A percentile compares a stretch with the other conserved stretches of the same genome.
Conservation (phyloP, 495 filamentous ascomycete genomes). For the Penicillium dipodomyicola region DNA sequence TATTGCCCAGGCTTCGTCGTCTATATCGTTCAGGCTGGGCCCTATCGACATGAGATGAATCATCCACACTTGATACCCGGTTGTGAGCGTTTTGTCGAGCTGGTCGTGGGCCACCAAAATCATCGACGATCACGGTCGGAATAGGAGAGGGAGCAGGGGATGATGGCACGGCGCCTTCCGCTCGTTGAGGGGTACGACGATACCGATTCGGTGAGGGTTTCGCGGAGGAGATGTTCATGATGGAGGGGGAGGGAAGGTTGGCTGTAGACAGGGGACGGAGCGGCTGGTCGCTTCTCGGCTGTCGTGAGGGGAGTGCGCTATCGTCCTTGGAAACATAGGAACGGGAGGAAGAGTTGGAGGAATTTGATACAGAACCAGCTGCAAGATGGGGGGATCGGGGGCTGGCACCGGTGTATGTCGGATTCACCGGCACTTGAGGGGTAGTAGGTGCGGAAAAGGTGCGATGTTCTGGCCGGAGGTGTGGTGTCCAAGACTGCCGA, state of each 20-base stretch:
- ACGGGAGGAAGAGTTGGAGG: slow-evolving; percentile 44
- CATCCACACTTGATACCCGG: slow-evolving; percentile 54
- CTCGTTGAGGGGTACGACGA: slow-evolving; percentile 54
- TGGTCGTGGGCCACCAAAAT: slow-evolving; percentile 18
- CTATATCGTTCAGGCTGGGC: slow-evolving; percentile 65
- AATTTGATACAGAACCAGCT: slow-evolving; percentile 61
- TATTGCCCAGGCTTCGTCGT: slow-evolving; percentile 76
- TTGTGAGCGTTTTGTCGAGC: slow-evolving; percentile 29
- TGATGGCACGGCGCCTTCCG: slow-evolving; percentile 42
- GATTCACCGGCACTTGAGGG: slow-evolving; percentile 47
- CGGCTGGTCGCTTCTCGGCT: slow-evolving; percentile 35
- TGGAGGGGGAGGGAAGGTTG: slow-evolving; percentile 47
- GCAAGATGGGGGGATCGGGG: slow-evolving; percentile 55
- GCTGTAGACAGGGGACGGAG: slow-evolving; percentile 53
- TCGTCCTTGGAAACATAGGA: slow-evolving; percentile 50
- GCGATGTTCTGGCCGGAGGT: slow-evolving; percentile 66
- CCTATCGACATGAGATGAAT: slow-evolving; percentile 43
- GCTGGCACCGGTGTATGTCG: slow-evolving; percentile 36
- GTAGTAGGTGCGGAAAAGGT: slow-evolving; percentile 62
- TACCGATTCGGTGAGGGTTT: slow-evolving; percentile 70
- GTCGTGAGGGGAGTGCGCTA: slow-evolving; percentile 43
- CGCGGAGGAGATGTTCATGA: slow-evolving; percentile 45
- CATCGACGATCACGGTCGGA: slow-evolving; percentile 24
- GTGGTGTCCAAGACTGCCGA: slow-evolving; percentile 58
- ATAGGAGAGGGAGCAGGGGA: slow-evolving; percentile 34